Percentiles rank a stretch among this genome's conserved stretches.
Conservation (phyloP, 192 early-diverging fungal genomes). For the Endogone sp. region DNA sequence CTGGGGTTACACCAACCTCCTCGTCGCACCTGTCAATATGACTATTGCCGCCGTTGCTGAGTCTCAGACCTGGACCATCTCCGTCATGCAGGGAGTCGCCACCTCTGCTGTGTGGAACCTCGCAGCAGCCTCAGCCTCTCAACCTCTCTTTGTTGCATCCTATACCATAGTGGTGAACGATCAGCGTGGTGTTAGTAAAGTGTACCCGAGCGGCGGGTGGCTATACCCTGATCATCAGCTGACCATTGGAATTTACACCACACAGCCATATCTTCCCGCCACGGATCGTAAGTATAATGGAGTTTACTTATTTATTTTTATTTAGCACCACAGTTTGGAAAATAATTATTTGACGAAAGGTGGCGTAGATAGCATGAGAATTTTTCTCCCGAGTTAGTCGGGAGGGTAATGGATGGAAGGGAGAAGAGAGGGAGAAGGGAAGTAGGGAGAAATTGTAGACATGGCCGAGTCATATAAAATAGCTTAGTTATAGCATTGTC, state of each 20-base stretch:
- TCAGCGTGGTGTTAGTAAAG: slow-evolving; percentile 24
- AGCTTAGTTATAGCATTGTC: no score
- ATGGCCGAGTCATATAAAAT: no score
- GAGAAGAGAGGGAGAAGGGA: no score
- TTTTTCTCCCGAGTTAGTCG: no score
- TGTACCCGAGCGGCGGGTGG: slow-evolving; percentile 21
- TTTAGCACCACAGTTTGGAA: background rate
- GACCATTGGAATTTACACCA: slow-evolving; percentile 27
- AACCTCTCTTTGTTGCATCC: slow-evolving; percentile 27
- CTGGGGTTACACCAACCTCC: slow-evolving; percentile 27
- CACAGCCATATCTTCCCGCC: slow-evolving; percentile 20
- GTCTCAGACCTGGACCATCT: slow-evolving; percentile 19
- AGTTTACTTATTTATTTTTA: slow-evolving; percentile 11
- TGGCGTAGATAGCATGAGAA: no score
- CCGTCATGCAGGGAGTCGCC: slow-evolving; percentile 15
- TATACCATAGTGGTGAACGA: slow-evolving; percentile 32
- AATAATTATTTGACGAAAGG: background rate
- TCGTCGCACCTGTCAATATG: slow-evolving; percentile 22
- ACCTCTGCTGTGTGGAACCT: slow-evolving; percentile 30
- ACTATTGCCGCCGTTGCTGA: slow-evolving; percentile 19
- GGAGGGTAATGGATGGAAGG: no score
- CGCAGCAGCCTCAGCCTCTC: slow-evolving; percentile 8
- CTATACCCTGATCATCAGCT: slow-evolving; percentile 16
- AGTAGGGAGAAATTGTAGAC: no score
- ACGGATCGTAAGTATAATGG: slow-evolving; percentile 24